Percentiles rank a stretch among this genome's conserved stretches.
phyloP scores from a whole-genome alignment of 352 stramenopile species.

The Pythium grandisporangium region DNA sequence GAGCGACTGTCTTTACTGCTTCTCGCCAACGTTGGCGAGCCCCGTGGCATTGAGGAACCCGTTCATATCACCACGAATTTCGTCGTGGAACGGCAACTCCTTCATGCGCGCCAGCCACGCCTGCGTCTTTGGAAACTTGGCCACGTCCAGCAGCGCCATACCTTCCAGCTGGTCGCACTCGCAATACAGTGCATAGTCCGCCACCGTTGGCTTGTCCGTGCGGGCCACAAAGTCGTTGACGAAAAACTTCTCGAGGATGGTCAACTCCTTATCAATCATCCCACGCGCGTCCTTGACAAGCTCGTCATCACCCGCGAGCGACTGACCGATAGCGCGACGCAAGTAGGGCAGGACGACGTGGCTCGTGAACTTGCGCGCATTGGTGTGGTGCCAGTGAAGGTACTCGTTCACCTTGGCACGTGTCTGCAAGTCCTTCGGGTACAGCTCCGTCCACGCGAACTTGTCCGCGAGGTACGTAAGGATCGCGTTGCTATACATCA shows the following conservation, averaged over 20 bases:
- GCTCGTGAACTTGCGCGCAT: slow-evolving; percentile 29
- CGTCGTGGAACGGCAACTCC: slow-evolving; percentile 27
- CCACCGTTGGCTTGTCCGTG: slow-evolving; percentile 42
- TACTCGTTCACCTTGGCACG: slow-evolving; percentile 57
- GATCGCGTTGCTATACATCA: slow-evolving; percentile 32
- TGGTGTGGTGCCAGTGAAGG: slow-evolving; percentile 65
- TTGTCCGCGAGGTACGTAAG: slow-evolving; percentile 40
- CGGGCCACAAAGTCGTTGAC: slow-evolving; percentile 36
- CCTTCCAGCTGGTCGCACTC: slow-evolving; percentile 58
- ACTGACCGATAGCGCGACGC: slow-evolving; percentile 1
- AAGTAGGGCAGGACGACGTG: slow-evolving; percentile 30
- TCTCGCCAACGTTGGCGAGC: too few relatives aligned
- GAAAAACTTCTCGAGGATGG: slow-evolving; percentile 39
- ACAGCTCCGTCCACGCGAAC: slow-evolving; percentile 32
- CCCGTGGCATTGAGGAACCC: slow-evolving; percentile 16
- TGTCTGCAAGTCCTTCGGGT: slow-evolving; percentile 26
- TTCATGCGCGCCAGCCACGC: slow-evolving; percentile 18
- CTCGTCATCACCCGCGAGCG: slow-evolving; percentile 6
- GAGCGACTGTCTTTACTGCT: too few relatives aligned
- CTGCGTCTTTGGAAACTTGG: slow-evolving; percentile 12
- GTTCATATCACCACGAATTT: slow-evolving; percentile 22
- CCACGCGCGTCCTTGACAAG: slow-evolving; percentile 6
- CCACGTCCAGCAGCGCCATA: slow-evolving; percentile 33
- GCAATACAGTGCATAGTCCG: slow-evolving; percentile 49
- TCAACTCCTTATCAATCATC: slow-evolving; percentile 17